Conservation (phyloP, 345 rosid species). For the Sonneratia alba region DNA sequence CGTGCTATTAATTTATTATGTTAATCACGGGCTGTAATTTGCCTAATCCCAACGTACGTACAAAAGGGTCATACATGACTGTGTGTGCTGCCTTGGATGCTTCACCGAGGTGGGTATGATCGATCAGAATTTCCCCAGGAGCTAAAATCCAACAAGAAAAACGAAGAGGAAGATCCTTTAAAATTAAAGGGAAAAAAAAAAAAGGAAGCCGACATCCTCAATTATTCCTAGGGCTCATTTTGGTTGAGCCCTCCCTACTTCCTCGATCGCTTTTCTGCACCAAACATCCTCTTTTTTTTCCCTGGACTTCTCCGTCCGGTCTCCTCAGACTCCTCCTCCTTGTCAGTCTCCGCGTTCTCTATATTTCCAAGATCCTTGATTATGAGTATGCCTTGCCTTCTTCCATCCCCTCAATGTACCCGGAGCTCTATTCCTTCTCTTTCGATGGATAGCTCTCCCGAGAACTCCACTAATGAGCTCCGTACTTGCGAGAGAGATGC, state of each 20-base stretch:
- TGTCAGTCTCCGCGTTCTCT: neutral
- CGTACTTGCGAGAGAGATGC: too few relatives aligned
- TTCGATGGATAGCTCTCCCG: too few relatives aligned
- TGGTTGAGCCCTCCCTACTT: too few relatives aligned
- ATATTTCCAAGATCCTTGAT: neutral
- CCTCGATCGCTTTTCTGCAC: neutral
- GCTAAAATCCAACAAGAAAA: slow-evolving; percentile 22
- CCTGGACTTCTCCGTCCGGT: slow-evolving; percentile 8
- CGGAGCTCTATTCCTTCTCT: neutral
- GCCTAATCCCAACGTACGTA: too few relatives aligned
- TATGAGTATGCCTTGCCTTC: neutral
- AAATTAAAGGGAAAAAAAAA: neutral
- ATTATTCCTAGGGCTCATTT: too few relatives aligned
- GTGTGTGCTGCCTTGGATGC: slow-evolving; percentile 65
- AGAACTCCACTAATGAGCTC: too few relatives aligned
- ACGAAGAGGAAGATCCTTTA: neutral
- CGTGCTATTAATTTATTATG: too few relatives aligned
- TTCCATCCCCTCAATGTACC: neutral
- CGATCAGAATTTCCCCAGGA: slow-evolving; percentile 11
- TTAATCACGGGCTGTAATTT: too few relatives aligned
- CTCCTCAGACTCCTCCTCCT: slow-evolving; percentile 5
- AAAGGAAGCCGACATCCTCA: too few relatives aligned
- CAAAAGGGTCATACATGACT: neutral
- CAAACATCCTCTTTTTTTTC: neutral
- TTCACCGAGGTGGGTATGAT: slow-evolving; percentile 39